Evolutionary conservation across 1,139 yeast genomes (phyloP), one percentile per base, ranked within the genome.

Genomic region (Sugiyamaella japonica): DNA sequence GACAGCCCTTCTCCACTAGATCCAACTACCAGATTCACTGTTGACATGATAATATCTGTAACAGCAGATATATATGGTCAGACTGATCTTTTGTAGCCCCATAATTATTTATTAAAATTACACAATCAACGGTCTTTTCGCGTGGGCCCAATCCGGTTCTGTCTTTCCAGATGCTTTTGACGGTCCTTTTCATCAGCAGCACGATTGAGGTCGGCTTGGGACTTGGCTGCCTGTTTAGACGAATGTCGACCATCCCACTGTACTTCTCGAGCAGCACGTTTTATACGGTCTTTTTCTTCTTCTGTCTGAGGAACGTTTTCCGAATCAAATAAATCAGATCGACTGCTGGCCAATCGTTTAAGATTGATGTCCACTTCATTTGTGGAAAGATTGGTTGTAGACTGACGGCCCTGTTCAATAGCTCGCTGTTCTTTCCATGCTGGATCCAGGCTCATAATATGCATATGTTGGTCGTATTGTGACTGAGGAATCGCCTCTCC

Each of bases 341-440:
- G 62, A 12, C 68, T 66, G 50, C 78, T 74, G 28, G 83, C 78
- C 53, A 88, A 70, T 48, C 84, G 73, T 66, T 86, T 86, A 52
- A 90, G 81, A 65, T 91, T 91, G 50, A 79, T 84, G 58, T 84
- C 86, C 1, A 86, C 95, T 60, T 87, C 88, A 51, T 81, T 83
- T 1, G 84, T 79, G 3, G 84, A 79, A 56, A 89, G 70, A 63
- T 88, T 88, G 5, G 89, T 77, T 31, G 81, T 74, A 39, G 80
- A 73, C 63, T 79, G 79, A 63, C 89, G 87, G 32, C 79, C 75
- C 60, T 86, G 83, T 13, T 76, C 77, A 56, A 80, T 79, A 31
- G 80, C 82, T 64, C 83, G 85, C 67, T 89, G 91, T 59, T 82
- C 82, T 61, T 83, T 79, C 73, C 88, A 89, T 59, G 81, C 76